Percentiles rank a stretch among this genome's conserved stretches.
Evolutionary conservation across 1,284 basidiomycete genomes (phyloP).

Genomic region (Waitea zeae): DNA sequence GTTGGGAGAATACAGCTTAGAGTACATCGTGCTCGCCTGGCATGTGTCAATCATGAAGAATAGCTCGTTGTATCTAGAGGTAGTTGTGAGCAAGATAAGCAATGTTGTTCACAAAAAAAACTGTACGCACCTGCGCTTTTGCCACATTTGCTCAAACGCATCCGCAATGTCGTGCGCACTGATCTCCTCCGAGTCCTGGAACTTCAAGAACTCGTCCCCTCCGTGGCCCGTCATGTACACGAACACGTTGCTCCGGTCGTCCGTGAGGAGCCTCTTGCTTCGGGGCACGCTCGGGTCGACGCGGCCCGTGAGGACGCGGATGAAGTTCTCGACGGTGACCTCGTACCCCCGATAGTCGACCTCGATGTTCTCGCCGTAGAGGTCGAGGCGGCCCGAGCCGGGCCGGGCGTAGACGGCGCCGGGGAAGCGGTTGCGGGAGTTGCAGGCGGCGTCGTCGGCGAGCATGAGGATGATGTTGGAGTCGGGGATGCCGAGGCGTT

Average conservation of each 20-base stretch:
- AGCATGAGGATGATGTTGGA: slow-evolving; percentile 99
- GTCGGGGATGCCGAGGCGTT: slow-evolving; percentile 94
- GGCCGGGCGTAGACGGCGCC: slow-evolving; percentile 77
- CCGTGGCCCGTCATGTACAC: slow-evolving; percentile 98
- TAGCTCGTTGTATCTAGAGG: slow-evolving; percentile 79
- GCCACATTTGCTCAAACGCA: slow-evolving; percentile 96
- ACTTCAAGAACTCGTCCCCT: slow-evolving; percentile 96
- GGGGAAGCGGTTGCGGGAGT: slow-evolving; percentile 82
- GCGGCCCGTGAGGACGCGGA: slow-evolving; percentile 76
- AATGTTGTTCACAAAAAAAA: not conserved
- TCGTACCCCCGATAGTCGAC: slow-evolving; percentile 98
- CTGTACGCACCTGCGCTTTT: slow-evolving; percentile 71
- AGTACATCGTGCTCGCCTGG: slow-evolving; percentile 93
- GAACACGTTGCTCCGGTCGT: slow-evolving; percentile 89
- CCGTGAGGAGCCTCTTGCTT: slow-evolving; percentile 81
- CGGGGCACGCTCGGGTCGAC: slow-evolving; percentile 66
- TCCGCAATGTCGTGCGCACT: slow-evolving; percentile 93
- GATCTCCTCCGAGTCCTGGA: slow-evolving; percentile 97
- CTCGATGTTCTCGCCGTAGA: slow-evolving; percentile 94
- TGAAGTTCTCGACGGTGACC: slow-evolving; percentile 92
- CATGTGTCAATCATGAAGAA: slow-evolving; percentile 99
- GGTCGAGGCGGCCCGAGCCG: slow-evolving; percentile 63
- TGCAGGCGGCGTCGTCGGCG: slow-evolving; percentile 92
- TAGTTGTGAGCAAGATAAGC: not conserved
- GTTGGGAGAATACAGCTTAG: slow-evolving; percentile 90